phyloP scores from a whole-genome alignment of 2,329 filamentous ascomycete species.

The Colletotrichum costaricense region DNA sequence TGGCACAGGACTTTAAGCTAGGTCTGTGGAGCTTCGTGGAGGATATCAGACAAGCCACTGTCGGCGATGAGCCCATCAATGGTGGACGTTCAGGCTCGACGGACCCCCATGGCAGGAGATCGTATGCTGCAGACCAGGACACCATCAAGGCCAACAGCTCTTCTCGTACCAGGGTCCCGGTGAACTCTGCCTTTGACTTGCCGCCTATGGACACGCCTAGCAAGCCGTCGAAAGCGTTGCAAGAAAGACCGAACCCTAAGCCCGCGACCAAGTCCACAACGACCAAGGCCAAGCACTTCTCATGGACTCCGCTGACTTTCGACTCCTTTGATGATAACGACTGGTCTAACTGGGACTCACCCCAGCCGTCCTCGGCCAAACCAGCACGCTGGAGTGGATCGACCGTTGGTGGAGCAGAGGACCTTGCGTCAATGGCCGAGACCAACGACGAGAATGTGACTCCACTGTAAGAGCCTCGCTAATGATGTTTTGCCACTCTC shows the following conservation, averaged over 20 bases:
- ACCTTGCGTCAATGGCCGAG: constrained; percentile 60
- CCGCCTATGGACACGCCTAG: constrained; percentile 45
- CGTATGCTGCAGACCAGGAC: constrained; percentile 52
- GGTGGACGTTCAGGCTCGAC: constrained; percentile 48
- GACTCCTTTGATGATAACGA: constrained; percentile 70
- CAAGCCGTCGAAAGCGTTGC: constrained; percentile 42
- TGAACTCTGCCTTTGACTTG: constrained; percentile 55
- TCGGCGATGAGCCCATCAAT: constrained; percentile 88
- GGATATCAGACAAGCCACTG: constrained; percentile 93
- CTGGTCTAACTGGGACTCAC: constrained; percentile 74
- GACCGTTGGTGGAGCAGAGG: constrained; percentile 58
- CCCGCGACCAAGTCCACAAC: constrained; percentile 49
- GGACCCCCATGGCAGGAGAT: constrained; percentile 24
- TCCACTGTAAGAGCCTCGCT: constrained; percentile 57
- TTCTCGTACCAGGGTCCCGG: constrained; percentile 49
- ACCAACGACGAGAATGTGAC: constrained; percentile 57
- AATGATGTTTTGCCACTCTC: constrained; percentile 2
- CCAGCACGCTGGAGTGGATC: constrained; percentile 74
- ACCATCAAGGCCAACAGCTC: constrained; percentile 58
- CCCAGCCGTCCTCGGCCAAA: constrained; percentile 59
- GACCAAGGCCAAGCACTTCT: constrained; percentile 64
- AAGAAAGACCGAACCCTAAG: constrained; percentile 43
- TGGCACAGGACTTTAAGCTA: constrained; percentile 89
- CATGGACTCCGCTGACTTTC: constrained; percentile 68
- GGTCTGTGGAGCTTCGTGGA: constrained; percentile 96